Conservation (phyloP, 139 green algal genomes). For the Penium margaritaceum region DNA sequence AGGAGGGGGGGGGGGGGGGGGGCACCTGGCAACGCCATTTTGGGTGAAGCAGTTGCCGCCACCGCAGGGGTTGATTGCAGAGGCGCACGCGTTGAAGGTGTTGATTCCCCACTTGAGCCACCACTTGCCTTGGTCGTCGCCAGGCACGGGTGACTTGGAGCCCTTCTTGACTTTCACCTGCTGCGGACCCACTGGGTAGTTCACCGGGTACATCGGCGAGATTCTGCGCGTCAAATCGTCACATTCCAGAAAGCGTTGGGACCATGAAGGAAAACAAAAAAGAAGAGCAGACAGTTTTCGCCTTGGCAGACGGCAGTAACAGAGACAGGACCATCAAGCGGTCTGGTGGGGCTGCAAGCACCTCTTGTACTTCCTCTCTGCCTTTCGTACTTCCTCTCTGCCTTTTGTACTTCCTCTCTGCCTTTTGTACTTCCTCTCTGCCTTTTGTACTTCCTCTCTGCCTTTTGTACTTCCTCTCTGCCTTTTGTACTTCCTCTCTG, state of each 20-base stretch:
- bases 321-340: too few relatives aligned
- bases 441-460: too few relatives aligned
- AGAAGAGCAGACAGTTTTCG: too few relatives aligned
- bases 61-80: background rate
- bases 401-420: too few relatives aligned
- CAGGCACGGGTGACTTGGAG: background rate
- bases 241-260: background rate
- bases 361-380: too few relatives aligned
- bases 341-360: too few relatives aligned
- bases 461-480: too few relatives aligned
- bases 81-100: background rate
- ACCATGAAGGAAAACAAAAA: background rate
- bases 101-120: background rate
- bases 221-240: background rate
- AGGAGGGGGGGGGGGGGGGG: too few relatives aligned
- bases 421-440: too few relatives aligned
- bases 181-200: background rate
- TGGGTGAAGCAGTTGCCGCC: background rate
- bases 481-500: too few relatives aligned
- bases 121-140: background rate
- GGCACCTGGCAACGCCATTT: background rate
- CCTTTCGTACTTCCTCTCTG: too few relatives aligned
- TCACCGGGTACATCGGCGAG: background rate
- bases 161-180: background rate
- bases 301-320: too few relatives aligned